Base-by-base conservation (phyloP, 2,329 filamentous ascomycete species). In the Colletotrichum sp. region DNA sequence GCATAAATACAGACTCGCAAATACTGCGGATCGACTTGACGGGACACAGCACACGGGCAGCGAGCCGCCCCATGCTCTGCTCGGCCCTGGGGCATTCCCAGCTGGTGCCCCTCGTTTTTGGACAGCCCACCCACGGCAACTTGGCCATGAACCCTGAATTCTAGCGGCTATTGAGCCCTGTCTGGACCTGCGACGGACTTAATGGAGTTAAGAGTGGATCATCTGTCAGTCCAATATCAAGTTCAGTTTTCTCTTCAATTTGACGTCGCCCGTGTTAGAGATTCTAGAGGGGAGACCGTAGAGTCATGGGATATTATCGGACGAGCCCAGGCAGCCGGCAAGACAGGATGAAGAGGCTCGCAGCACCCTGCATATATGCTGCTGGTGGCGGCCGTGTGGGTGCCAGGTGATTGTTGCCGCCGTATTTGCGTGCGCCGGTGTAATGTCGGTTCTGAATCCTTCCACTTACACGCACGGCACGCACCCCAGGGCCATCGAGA, bases 131-230 rank as follows among this genome's bases (percentile, higher is more conserved):
- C 12, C 63, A 60, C 52, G 21, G n/a, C 52, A 44, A 39, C 68
- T 66, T 49, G 72, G 62, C 39, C 36, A 62, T 21, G 55, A 76
- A 68, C 69, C 69, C 69, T 76, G 70, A 28, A 64, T 57, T 39
- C 60, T 60, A 49, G 72, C 67, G 60, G 49, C 44, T 26, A 30
- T 24, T 39, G 39, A 60, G 36, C 18, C 59, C 21, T 18, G 39
- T 67, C 72, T 68, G 39, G 69, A 73, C 57, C 63, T 76, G 73
- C 70, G 57, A 34, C 73, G 70, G 73, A 73, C 55, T 60, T 76
- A 73, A 73, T 71, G 73, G 73, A 76, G 32, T 64, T 44, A 73
- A 73, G 16, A 49, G 30, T 63, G 63, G 63, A n/a, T 15, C 21
- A 9, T 32, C 26, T 28, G 32, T 24, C 21, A 26, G 68, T 63